Percentiles rank a stretch among this genome's conserved stretches.
These are phyloP conservation scores for Suillus lakei DNA, from an alignment of 768 basidiomycete species.

Conservation along the genomic window DNA sequence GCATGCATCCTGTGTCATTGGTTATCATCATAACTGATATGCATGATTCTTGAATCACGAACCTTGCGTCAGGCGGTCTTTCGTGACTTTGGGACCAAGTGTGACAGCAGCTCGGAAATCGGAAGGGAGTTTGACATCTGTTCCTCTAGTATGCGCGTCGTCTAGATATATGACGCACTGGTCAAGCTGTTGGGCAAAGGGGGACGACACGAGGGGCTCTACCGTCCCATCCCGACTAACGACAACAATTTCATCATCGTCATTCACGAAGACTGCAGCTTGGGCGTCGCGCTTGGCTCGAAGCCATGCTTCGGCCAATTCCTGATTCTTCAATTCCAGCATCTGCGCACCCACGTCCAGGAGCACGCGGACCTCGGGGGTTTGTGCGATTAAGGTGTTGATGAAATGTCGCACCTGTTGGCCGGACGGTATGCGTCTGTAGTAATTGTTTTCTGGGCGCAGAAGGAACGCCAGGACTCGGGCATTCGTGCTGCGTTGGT, in stretches of 20 bases:
- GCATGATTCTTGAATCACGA: neutral
- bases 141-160: constrained; percentile 45
- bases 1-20: constrained; percentile 50
- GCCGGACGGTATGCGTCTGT: constrained; percentile 19
- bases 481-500: constrained; percentile 51
- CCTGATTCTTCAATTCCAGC: constrained; percentile 50
- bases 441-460: constrained; percentile 25
- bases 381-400: constrained; percentile 36
- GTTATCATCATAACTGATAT: neutral
- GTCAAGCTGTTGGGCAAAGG: constrained; percentile 38
- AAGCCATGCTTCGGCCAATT: constrained; percentile 49
- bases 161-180: constrained; percentile 44
- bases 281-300: constrained; percentile 13
- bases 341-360: constrained; percentile 64
- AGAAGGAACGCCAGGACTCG: constrained; percentile 37
- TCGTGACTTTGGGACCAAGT: constrained; percentile 42
- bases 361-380: constrained; percentile 48
- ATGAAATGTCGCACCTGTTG: constrained; percentile 25
- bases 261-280: constrained; percentile 40
- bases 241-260: constrained; percentile 39
- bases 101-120: constrained; percentile 43
- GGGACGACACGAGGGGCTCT: constrained; percentile 36
- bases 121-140: constrained; percentile 41
- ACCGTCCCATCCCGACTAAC: constrained; percentile 31
- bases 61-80: constrained; percentile 43